phyloP scores from a whole-genome alignment of 1,139 yeast genomes.

The Geotrichum restrictum region DNA sequence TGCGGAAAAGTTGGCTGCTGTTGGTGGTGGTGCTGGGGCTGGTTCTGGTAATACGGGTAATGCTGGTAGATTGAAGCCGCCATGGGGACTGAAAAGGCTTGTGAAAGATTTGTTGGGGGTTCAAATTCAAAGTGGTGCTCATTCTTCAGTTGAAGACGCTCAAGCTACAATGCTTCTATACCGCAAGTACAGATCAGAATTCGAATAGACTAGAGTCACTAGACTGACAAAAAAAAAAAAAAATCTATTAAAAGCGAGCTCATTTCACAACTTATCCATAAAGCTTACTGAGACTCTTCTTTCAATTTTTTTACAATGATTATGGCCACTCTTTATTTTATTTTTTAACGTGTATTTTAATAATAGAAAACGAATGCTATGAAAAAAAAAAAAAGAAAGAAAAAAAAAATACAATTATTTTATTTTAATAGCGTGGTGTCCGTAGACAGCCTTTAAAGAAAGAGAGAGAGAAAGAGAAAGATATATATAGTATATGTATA shows the following conservation, averaged over 20 bases:
- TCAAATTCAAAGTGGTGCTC: slow-evolving; percentile 71
- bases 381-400: background rate
- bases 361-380: background rate
- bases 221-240: too few relatives aligned
- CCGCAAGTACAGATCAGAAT: slow-evolving; percentile 56
- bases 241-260: too few relatives aligned
- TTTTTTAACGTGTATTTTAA: background rate
- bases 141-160: slow-evolving; percentile 90
- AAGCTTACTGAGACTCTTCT: too few relatives aligned
- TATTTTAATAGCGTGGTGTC: background rate
- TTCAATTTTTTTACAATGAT: background rate
- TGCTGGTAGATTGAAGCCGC: too few relatives aligned
- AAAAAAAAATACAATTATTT: background rate
- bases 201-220: slow-evolving; percentile 51
- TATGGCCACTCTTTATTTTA: background rate
- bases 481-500: background rate
- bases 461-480: background rate
- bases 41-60: too few relatives aligned
- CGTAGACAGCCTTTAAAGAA: too few relatives aligned
- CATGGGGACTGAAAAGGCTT: slow-evolving; percentile 60
- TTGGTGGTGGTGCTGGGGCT: too few relatives aligned
- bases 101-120: slow-evolving; percentile 53
- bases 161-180: slow-evolving; percentile 78
- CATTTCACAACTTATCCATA: too few relatives aligned
- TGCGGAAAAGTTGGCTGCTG: slow-evolving; percentile 46